Conservation (phyloP, 2,329 filamentous ascomycete species). For the Colletotrichum lupini region DNA sequence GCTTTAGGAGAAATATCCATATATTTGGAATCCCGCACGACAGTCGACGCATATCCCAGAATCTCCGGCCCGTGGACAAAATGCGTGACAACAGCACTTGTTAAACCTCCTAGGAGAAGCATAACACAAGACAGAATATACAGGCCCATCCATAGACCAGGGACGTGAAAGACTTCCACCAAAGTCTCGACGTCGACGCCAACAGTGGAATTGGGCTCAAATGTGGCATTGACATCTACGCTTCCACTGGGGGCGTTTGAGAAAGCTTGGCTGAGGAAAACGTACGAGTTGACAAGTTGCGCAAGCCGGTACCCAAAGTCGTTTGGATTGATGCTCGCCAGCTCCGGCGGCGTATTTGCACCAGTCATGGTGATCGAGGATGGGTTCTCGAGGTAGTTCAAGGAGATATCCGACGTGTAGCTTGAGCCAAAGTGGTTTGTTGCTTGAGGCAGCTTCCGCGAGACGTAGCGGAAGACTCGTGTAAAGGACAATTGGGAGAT, state of each 20-base stretch:
- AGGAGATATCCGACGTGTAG: slow-evolving; percentile 1
- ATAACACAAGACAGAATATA: slow-evolving; percentile 14
- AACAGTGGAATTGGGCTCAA: slow-evolving; percentile 10
- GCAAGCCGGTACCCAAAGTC: slow-evolving; percentile 5
- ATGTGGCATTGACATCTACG: neutral
- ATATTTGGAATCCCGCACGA: slow-evolving; percentile 11
- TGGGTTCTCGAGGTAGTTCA: slow-evolving; percentile 17
- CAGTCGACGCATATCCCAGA: slow-evolving; percentile 7
- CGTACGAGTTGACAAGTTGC: slow-evolving; percentile 16
- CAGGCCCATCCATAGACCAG: neutral
- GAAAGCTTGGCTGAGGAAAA: slow-evolving; percentile 14
- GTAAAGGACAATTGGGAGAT: slow-evolving; percentile 17
- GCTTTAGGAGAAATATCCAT: neutral
- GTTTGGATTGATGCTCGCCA: neutral
- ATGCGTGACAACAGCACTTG: slow-evolving; percentile 1
- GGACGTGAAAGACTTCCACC: slow-evolving; percentile 4
- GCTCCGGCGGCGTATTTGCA: no score
- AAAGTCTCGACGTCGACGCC: neutral
- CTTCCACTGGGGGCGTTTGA: neutral
- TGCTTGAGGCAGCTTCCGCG: neutral
- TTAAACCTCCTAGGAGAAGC: neutral
- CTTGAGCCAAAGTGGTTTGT: neutral
- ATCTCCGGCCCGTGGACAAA: slow-evolving; percentile 1
- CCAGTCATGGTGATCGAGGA: neutral
- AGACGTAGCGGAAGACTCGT: neutral